Evolutionary conservation across 345 rosid species (phyloP).

Genomic region (Gossypium thurberi): DNA sequence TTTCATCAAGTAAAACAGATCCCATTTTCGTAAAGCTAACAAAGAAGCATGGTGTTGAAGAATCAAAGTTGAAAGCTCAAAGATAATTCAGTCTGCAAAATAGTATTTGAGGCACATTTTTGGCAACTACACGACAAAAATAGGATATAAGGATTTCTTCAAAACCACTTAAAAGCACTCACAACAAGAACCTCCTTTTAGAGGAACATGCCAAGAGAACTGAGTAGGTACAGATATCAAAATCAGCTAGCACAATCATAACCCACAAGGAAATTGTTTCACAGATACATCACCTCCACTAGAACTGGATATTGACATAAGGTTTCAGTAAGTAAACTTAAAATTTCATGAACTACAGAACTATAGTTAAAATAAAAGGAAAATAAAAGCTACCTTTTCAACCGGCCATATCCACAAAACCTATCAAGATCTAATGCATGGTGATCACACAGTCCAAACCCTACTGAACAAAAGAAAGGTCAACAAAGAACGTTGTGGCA

Average conservation of each 20-base stretch:
- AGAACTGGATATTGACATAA: neutral
- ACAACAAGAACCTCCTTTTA: neutral
- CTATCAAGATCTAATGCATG: neutral
- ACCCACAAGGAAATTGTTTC: neutral
- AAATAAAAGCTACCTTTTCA: neutral
- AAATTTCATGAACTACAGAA: neutral
- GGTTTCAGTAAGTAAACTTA: neutral
- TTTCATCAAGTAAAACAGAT: neutral
- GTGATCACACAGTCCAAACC: neutral
- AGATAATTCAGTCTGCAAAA: neutral
- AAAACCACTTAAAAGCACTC: neutral
- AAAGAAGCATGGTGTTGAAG: neutral
- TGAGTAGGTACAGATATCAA: neutral
- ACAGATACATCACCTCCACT: neutral
- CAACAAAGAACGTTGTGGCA: neutral
- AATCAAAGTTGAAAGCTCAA: neutral
- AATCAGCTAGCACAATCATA: neutral
- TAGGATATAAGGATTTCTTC: neutral
- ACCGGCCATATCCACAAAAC: neutral
- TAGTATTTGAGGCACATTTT: neutral
- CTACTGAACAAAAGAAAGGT: neutral
- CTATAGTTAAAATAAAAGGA: neutral
- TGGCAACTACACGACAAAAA: neutral
- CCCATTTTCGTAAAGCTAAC: neutral
- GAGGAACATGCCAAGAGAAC: neutral